A percentile compares a stretch with the other conserved stretches of the same genome.
Evolutionary conservation across 805 yeast species (phyloP).

Genomic region (Hanseniaspora vineae): DNA sequence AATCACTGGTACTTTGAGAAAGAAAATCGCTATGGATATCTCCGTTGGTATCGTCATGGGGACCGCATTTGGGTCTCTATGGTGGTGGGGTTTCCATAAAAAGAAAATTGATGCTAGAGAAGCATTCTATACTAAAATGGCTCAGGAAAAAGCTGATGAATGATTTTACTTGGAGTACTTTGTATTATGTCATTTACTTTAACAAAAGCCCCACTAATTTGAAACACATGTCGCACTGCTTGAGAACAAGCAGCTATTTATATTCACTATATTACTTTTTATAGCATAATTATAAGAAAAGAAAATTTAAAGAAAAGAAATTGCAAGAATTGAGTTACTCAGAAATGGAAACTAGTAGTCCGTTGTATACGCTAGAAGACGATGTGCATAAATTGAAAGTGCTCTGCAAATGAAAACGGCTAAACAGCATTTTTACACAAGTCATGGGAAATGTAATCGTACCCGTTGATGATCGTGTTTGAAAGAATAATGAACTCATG

Average conservation of each 20-base stretch:
- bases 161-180: not conserved
- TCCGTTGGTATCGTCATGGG: conserved; percentile 55
- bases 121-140: conserved; percentile 67
- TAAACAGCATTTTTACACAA: not conserved
- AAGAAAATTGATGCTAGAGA: conserved; percentile 64
- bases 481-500: conserved; percentile 33
- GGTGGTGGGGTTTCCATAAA: conserved; percentile 85
- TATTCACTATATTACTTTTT: no score
- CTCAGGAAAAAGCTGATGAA: conserved; percentile 40
- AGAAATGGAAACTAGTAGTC: no score
- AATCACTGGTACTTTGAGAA: conserved; percentile 72
- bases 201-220: no score
- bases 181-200: no score
- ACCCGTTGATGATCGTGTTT: conserved; percentile 35
- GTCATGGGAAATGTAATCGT: conserved; percentile 7
- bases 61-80: conserved; percentile 48
- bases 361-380: not conserved
- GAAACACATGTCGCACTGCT: no score
- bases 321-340: no score
- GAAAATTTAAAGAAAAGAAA: not conserved
- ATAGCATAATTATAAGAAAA: no score
- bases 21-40: conserved; percentile 70
- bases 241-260: no score
- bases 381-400: not conserved
- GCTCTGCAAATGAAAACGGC: no score